These are phyloP conservation scores for Penstemon newberryi DNA, from an alignment of 257 asterid species.

Conservation along the genomic window DNA sequence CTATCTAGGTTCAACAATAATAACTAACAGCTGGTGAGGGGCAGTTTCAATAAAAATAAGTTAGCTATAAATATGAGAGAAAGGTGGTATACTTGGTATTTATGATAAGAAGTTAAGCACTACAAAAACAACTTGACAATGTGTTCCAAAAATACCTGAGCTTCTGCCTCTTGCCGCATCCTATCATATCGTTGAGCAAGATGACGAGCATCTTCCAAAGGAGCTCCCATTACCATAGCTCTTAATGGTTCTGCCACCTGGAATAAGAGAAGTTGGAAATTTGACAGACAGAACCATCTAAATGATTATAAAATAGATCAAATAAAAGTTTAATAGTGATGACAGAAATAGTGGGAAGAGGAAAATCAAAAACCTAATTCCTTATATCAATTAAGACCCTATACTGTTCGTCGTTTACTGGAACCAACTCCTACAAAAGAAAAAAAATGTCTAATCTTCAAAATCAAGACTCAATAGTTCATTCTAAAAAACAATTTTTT, in stretches of 20 bases:
- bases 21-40: conserved; percentile 26
- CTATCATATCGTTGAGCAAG: conserved; percentile 97
- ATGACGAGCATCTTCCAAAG: conserved; percentile 99
- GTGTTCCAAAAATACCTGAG: conserved; percentile 69
- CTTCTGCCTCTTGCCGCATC: conserved; percentile 98
- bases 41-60: conserved; percentile 21
- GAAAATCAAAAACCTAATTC: no score
- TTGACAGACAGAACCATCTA: conserved; percentile 15
- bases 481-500: background rate
- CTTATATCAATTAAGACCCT: background rate
- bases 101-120: conserved; percentile 19
- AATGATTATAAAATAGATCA: conserved; percentile 14
- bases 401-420: conserved; percentile 2
- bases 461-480: background rate
- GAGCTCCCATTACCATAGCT: conserved; percentile 99
- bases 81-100: background rate
- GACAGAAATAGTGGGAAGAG: no score
- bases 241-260: conserved; percentile 98
- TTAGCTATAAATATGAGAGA: conserved; percentile 4
- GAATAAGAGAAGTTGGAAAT: conserved; percentile 17
- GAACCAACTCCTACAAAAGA: conserved; percentile 9
- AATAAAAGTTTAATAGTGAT: conserved; percentile 1
- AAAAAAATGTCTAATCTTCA: background rate
- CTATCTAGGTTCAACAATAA: conserved; percentile 71
- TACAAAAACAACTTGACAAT: conserved; percentile 20